A percentile compares a stretch with the other conserved stretches of the same genome.
These are phyloP conservation scores for Chrysanthemum makinoi DNA, from an alignment of 129 eudicot species.

Conservation along the genomic window DNA sequence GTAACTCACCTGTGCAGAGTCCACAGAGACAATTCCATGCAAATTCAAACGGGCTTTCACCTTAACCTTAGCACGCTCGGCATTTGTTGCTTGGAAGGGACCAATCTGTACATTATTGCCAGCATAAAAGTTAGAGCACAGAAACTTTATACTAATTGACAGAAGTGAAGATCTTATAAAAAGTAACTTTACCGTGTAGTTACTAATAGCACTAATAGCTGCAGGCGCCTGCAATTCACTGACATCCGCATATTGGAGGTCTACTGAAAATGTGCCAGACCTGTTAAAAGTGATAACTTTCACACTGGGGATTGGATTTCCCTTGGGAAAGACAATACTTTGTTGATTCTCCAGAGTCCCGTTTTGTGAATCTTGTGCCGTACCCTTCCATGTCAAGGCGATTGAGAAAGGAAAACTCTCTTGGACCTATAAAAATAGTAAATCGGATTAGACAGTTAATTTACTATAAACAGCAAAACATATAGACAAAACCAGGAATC, in stretches of 20 bases:
- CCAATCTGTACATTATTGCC: slow-evolving; percentile 61
- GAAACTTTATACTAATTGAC: not conserved
- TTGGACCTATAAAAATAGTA: slow-evolving; percentile 56
- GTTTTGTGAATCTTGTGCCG: slow-evolving; percentile 55
- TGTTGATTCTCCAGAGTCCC: slow-evolving; percentile 61
- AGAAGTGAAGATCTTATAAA: not conserved
- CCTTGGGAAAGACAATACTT: slow-evolving; percentile 80
- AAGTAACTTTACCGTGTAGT: slow-evolving; percentile 55
- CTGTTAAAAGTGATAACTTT: slow-evolving; percentile 76
- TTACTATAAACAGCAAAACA: not conserved
- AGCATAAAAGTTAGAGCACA: not conserved
- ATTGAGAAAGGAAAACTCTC: slow-evolving; percentile 87
- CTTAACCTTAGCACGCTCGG: slow-evolving; percentile 73
- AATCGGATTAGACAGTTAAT: not conserved
- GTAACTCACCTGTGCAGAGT: slow-evolving; percentile 73
- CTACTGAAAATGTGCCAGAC: slow-evolving; percentile 66
- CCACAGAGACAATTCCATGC: slow-evolving; percentile 87
- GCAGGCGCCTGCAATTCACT: slow-evolving; percentile 81
- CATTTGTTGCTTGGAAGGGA: slow-evolving; percentile 74
- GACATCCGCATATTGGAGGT: slow-evolving; percentile 81
- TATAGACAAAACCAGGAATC: not conserved
- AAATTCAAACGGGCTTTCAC: slow-evolving; percentile 74
- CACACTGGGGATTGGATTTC: slow-evolving; percentile 73
- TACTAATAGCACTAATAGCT: slow-evolving; percentile 87
- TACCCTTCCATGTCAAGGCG: slow-evolving; percentile 79